Base-by-base conservation (phyloP, 306 rosid species). In the Pyrus pyrifolia region DNA sequence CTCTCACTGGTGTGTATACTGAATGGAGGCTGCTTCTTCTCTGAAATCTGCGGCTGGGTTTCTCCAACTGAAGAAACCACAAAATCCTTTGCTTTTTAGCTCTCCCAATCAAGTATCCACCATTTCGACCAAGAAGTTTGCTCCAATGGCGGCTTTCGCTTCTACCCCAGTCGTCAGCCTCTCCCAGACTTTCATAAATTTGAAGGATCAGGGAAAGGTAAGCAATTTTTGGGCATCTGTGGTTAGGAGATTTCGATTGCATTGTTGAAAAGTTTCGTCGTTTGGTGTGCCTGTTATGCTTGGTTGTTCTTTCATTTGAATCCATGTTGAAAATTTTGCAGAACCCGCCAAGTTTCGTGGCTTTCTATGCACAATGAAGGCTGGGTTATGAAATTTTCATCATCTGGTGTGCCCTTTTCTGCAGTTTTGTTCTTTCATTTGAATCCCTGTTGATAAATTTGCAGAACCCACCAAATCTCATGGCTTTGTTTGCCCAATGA, bases 181-280 rank as follows among this genome's bases (percentile, higher is more conserved):
- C 70, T 84, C 97, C 35, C 86, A 88, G 79, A 95, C 97, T 9
- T 95, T 95, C 86, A 74, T 53, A 62, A 90, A 82, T 60, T 59
- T 95, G 77, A 95, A 76, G 59, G 74, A 81, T 66, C 81, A 88
- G 53, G 93, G 96, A 70, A 90, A 89, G 86, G 99, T 92, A 59
- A 74, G 82, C 29, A 27, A 27, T 9, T n/a, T 69, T 45, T 73
- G 15, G n/a, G 67, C 68, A 51, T 69, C 51, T 70, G 68, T 64
- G 38, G 30, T 61, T 27, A 61, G 30, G 63, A 58, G 14, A 22
- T 44, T 62, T 63, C 12, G 33, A n/a, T 55, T 10, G 8, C 7
- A n/a, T n/a, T 72, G 55, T 9, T 4, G 46, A 51, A 60, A 44
- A 59, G 44, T 25, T 60, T 60, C 11, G 44, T 4, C 42, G 15